Base-by-base conservation (phyloP, 2,329 filamentous ascomycete genomes). In the Eutypella sp. region DNA sequence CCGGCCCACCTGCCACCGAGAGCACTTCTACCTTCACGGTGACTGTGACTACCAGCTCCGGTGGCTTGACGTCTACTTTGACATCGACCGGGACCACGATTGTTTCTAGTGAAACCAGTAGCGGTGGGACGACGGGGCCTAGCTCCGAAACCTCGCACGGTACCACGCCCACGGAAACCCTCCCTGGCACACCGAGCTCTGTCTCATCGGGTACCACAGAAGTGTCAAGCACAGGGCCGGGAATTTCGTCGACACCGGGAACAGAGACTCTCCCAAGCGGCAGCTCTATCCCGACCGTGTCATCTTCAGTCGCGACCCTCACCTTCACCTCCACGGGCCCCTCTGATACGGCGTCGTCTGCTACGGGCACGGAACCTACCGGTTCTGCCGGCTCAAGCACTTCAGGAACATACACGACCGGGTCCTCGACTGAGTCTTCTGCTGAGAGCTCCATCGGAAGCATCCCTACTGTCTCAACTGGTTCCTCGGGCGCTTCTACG, bases 371-470 rank as follows among this genome's bases (percentile, higher is more conserved):
- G 13, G 11, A n/a, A 41, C 33, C 47, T 18, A 53, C 50, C 6
- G 20, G 15, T 39, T 11, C 36, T 24, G 23, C 20, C 11, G 18
- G 19, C n/a, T 45, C 43, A 11, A 39, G 44, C 33, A 42, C 47
- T 33, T 53, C 50, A 47, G 53, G 51, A n/a, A 47, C 46, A 9
- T 47, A 53, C 39, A 39, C 50, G 23, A 44, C 36, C 20, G 36
- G 36, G 7, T 13, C 36, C 11, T 39, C 36, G 18, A 15, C 36
- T 11, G 36, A 7, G 18, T 39, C 36, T 13, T 5, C 19, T 13
- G 23, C 20, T 39, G 36, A n/a, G n/a, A 39, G 34, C 34, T n/a
- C n/a, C n/a, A n/a, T n/a, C n/a, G n/a, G n/a, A n/a, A 37, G 18
- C 18, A 37, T 19, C 18, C 18, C 13, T n/a, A 22, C 18, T 19